phyloP scores from a whole-genome alignment of 192 early-diverging fungal species.

The Backusella circina region DNA sequence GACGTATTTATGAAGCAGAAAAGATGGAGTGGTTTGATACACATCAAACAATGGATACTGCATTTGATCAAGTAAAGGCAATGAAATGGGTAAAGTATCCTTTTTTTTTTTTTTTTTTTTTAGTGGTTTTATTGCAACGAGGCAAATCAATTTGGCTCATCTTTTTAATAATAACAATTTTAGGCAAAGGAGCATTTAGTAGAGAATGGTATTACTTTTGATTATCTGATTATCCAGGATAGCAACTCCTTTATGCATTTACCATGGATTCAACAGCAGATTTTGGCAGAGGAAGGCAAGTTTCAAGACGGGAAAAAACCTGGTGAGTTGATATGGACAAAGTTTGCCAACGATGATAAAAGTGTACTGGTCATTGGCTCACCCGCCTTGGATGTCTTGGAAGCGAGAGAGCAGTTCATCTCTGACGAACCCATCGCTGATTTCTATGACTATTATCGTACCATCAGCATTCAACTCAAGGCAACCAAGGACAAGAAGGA shows the following conservation, averaged over 20 bases:
- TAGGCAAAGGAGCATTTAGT: constrained; percentile 15
- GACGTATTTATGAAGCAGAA: constrained; percentile 41
- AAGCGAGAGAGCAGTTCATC: constrained; percentile 20
- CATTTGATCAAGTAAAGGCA: constrained; percentile 15
- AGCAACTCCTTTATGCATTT: constrained; percentile 33
- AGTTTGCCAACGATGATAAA: constrained; percentile 14
- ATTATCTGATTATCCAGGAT: constrained; percentile 42
- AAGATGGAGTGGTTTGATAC: constrained; percentile 52
- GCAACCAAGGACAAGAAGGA: background rate
- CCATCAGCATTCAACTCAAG: constrained; percentile 1
- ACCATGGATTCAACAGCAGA: constrained; percentile 15
- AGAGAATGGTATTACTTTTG: constrained; percentile 29
- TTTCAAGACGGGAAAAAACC: background rate
- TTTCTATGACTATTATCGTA: constrained; percentile 21
- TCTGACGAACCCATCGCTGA: constrained; percentile 19
- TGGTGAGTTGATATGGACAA: background rate
- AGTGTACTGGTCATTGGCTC: constrained; percentile 28
- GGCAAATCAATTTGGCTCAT: no score
- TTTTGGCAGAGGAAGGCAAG: constrained; percentile 4
- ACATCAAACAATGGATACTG: constrained; percentile 13
- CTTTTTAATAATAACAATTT: no score
- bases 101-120: background rate
- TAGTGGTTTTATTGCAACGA: background rate
- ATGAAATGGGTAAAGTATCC: constrained; percentile 24
- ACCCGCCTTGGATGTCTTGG: constrained; percentile 17